Percentiles rank a stretch among this genome's conserved stretches.
Evolutionary conservation across 352 stramenopile genomes (phyloP).

Genomic region (Phytophthora pinifolia): DNA sequence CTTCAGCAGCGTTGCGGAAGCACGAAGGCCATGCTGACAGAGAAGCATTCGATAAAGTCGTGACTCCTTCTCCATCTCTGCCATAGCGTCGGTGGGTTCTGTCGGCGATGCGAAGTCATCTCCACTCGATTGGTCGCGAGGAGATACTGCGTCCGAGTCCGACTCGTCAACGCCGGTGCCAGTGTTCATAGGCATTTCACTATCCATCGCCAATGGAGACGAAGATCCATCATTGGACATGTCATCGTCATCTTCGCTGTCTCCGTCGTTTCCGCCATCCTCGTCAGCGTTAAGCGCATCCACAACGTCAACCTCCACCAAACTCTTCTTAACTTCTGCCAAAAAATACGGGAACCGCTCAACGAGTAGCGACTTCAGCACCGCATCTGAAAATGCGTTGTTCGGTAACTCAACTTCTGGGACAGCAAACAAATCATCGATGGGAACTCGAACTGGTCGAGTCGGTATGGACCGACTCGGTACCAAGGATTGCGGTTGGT

Average conservation of each 20-base stretch:
- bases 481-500: slow-evolving; percentile 33
- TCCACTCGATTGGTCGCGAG: slow-evolving; percentile 26
- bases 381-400: slow-evolving; percentile 64
- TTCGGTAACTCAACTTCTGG: slow-evolving; percentile 75
- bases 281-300: slow-evolving; percentile 40
- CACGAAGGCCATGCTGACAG: slow-evolving; percentile 76
- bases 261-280: slow-evolving; percentile 39
- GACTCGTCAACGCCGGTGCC: slow-evolving; percentile 52
- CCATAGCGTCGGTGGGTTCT: slow-evolving; percentile 52
- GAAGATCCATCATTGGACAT: slow-evolving; percentile 86
- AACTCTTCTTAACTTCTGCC: slow-evolving; percentile 73
- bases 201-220: slow-evolving; percentile 75
- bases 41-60: slow-evolving; percentile 74
- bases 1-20: slow-evolving; percentile 69
- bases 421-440: slow-evolving; percentile 79
- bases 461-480: slow-evolving; percentile 44
- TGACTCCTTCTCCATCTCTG: slow-evolving; percentile 80
- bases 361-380: slow-evolving; percentile 69
- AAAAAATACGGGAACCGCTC: slow-evolving; percentile 79
- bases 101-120: slow-evolving; percentile 18
- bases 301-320: slow-evolving; percentile 51
- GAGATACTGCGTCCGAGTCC: slow-evolving; percentile 54
- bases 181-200: slow-evolving; percentile 48
- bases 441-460: slow-evolving; percentile 75
- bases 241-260: slow-evolving; percentile 85